These are phyloP conservation scores for Apiospora kogelbergensis DNA, from an alignment of 2,329 filamentous ascomycete genomes.

Conservation along the genomic window DNA sequence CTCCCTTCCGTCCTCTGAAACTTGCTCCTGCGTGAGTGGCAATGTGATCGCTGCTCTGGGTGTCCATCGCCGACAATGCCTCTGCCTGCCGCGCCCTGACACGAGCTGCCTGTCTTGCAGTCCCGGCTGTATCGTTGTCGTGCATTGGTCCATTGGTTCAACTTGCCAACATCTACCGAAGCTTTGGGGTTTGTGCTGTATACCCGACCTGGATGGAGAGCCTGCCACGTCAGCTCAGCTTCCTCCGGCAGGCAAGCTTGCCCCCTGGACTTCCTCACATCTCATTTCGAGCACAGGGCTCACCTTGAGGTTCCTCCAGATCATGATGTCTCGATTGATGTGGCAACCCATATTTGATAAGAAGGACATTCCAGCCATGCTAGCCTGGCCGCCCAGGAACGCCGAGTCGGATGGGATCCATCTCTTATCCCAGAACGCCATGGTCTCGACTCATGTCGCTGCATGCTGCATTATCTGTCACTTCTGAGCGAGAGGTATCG, in stretches of 20 bases:
- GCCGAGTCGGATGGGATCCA: background rate
- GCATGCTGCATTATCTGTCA: background rate
- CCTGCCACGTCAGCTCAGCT: background rate
- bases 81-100: background rate
- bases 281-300: background rate
- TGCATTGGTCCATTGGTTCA: background rate
- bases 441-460: conserved; percentile 4
- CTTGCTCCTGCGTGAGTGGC: background rate
- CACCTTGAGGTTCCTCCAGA: background rate
- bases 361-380: background rate
- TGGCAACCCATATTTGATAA: background rate
- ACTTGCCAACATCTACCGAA: background rate
- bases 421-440: background rate
- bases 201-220: background rate
- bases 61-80: background rate
- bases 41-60: conserved; percentile 1
- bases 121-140: background rate
- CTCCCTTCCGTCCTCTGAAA: background rate
- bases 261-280: background rate
- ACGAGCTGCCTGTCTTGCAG: background rate
- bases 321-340: background rate
- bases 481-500: background rate
- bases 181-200: background rate
- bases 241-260: background rate
- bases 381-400: background rate